Evolutionary conservation across 1,284 basidiomycete species (phyloP).

Genomic region (Boletellus deceptivus): DNA sequence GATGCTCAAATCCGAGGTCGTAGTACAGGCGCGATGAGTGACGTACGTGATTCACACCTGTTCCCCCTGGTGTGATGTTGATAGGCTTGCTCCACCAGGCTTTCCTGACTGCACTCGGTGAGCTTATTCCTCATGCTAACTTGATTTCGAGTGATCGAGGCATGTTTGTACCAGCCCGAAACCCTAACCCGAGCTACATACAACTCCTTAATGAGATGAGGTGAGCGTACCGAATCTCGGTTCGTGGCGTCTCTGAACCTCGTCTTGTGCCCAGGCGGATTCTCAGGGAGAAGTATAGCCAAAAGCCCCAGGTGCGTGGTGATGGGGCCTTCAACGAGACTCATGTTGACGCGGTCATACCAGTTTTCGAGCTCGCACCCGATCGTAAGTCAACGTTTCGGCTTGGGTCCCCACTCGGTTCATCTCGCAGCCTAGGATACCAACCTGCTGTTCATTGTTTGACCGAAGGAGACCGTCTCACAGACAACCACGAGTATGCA

Average conservation of each 20-base stretch:
- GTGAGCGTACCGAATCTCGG: conserved; percentile 28
- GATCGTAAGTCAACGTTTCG: conserved; percentile 52
- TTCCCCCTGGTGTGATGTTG: not conserved
- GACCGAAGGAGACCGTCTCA: conserved; percentile 1
- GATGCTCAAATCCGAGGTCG: conserved; percentile 81
- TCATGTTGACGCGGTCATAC: conserved; percentile 1
- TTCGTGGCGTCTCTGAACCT: conserved; percentile 1
- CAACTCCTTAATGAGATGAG: conserved; percentile 74
- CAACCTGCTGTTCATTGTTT: conserved; percentile 30
- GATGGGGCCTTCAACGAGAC: conserved; percentile 1
- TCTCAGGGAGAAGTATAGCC: conserved; percentile 68
- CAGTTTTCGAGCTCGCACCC: conserved; percentile 76
- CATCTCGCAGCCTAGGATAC: conserved; percentile 23
- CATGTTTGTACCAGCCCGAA: conserved; percentile 41
- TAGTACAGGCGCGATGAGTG: conserved; percentile 88
- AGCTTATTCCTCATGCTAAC: conserved; percentile 14
- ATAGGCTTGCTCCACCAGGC: conserved; percentile 51
- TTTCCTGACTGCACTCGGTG: conserved; percentile 66
- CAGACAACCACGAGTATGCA: not conserved
- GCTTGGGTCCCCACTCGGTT: too few species aligned
- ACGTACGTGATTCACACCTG: conserved; percentile 41
- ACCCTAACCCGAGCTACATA: conserved; percentile 77
- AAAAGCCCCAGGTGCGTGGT: conserved; percentile 73
- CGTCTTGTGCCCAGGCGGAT: conserved; percentile 42
- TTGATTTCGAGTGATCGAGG: conserved; percentile 8